Evolutionary conservation across 2,329 filamentous ascomycete species (phyloP).

Genomic region (Zymoseptoria passerinii): DNA sequence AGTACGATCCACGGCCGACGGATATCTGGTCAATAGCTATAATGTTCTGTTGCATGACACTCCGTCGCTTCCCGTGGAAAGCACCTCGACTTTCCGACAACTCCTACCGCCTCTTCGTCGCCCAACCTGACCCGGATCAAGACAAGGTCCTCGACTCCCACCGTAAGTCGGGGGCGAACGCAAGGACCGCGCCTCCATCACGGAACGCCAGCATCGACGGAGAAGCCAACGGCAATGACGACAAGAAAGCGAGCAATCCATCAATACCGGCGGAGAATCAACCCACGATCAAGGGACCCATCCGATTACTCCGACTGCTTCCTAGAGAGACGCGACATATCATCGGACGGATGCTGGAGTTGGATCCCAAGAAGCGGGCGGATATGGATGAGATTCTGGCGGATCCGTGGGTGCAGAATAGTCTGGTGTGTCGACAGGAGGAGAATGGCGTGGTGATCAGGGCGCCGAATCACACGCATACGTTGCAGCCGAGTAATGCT

Average conservation of each 20-base stretch:
- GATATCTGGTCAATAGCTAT: slow-evolving; percentile 98
- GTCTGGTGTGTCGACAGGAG: slow-evolving; percentile 73
- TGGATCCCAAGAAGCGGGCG: slow-evolving; percentile 75
- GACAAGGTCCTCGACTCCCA: slow-evolving; percentile 26
- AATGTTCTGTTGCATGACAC: slow-evolving; percentile 97
- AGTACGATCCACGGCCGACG: slow-evolving; percentile 87
- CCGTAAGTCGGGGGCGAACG: slow-evolving; percentile 17
- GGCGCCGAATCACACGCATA: slow-evolving; percentile 72
- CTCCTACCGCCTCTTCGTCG: slow-evolving; percentile 86
- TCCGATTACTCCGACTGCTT: slow-evolving; percentile 77
- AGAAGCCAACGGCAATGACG: slow-evolving; percentile 8
- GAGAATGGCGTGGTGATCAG: slow-evolving; percentile 63
- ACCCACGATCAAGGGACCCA: slow-evolving; percentile 76
- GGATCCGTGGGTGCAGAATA: slow-evolving; percentile 84
- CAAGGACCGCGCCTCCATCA: slow-evolving; percentile 35
- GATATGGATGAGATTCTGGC: slow-evolving; percentile 77
- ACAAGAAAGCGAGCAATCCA: slow-evolving; percentile 29
- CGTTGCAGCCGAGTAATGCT: slow-evolving; percentile 44
- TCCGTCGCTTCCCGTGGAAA: slow-evolving; percentile 95
- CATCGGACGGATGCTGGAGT: slow-evolving; percentile 83
- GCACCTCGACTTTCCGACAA: slow-evolving; percentile 85
- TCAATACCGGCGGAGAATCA: slow-evolving; percentile 21
- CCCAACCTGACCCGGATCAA: slow-evolving; percentile 66
- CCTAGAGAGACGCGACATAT: slow-evolving; percentile 86
- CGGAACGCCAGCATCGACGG: slow-evolving; percentile 28